Conservation (phyloP, 352 stramenopile species). For the Phytopythium litorale region DNA sequence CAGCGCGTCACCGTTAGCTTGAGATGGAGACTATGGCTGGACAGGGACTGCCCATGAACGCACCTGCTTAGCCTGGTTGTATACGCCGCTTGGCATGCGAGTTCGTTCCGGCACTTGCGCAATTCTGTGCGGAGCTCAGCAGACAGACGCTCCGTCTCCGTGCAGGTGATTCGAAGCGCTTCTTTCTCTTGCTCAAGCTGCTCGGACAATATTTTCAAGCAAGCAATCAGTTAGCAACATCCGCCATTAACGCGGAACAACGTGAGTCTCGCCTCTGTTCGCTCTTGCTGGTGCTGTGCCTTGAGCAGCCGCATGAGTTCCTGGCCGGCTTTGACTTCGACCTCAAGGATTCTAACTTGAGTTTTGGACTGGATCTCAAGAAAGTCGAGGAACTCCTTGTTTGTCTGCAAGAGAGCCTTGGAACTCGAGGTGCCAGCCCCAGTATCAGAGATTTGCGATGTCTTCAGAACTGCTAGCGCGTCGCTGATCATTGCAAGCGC, state of each 20-base stretch:
- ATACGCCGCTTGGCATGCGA: conserved; percentile 46
- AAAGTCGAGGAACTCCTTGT: conserved; percentile 38
- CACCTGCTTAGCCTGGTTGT: conserved; percentile 47
- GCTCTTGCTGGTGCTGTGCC: conserved; percentile 46
- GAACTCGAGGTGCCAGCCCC: background rate
- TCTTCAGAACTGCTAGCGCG: conserved; percentile 6
- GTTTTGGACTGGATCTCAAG: conserved; percentile 34
- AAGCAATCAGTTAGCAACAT: background rate
- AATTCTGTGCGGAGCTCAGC: conserved; percentile 38
- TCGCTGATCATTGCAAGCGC: conserved; percentile 26
- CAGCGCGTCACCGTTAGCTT: background rate
- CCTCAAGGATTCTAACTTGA: conserved; percentile 53
- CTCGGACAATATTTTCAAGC: background rate
- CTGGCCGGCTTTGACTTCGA: conserved; percentile 53
- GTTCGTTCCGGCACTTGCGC: conserved; percentile 42
- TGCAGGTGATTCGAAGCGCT: conserved; percentile 29
- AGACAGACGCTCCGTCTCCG: conserved; percentile 44
- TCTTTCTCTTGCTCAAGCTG: conserved; percentile 52
- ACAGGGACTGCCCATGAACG: background rate
- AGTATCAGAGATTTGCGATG: background rate
- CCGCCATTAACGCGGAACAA: background rate
- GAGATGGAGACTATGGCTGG: background rate
- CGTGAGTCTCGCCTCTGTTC: conserved; percentile 20
- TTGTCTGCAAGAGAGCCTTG: background rate
- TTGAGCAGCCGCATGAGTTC: conserved; percentile 59